Evolutionary conservation across 1,284 basidiomycete species (phyloP).

Genomic region (Earliella scabrosa): DNA sequence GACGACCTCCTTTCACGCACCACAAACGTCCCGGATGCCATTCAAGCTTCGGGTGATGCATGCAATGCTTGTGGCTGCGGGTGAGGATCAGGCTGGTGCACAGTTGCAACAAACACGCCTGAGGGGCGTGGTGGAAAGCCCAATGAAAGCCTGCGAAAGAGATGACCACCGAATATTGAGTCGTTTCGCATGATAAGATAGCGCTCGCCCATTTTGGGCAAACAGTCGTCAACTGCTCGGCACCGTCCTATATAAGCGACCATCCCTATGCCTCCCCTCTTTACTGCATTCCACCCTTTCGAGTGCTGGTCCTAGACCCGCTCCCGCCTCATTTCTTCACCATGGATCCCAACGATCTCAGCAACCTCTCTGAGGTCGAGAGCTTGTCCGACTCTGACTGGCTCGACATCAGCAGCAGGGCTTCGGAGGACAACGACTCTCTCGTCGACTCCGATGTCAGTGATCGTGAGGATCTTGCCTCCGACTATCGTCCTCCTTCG

Average conservation of each 20-base stretch:
- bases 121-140: not conserved
- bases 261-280: constrained; percentile 10
- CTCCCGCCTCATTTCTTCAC: constrained; percentile 3
- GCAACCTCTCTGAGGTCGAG: constrained; percentile 60
- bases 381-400: constrained; percentile 77
- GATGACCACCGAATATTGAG: not conserved
- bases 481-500: constrained; percentile 55
- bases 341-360: constrained; percentile 38
- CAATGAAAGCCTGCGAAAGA: not conserved
- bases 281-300: constrained; percentile 11
- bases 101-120: not conserved
- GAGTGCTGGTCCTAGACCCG: constrained; percentile 1
- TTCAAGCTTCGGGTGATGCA: not conserved
- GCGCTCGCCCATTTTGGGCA: constrained; percentile 15
- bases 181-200: constrained; percentile 18
- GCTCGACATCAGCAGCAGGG: constrained; percentile 73
- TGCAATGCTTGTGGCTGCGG: no score
- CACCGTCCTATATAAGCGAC: constrained; percentile 21
- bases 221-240: constrained; percentile 25
- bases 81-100: no score
- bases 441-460: constrained; percentile 55
- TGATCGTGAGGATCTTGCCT: constrained; percentile 54
- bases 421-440: constrained; percentile 71
- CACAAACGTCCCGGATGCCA: not conserved
- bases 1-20: not conserved